A percentile compares a stretch with the other conserved stretches of the same genome.
Conservation (phyloP, 1,139 yeast genomes). For the Yamadazyma membranifaciens region DNA sequence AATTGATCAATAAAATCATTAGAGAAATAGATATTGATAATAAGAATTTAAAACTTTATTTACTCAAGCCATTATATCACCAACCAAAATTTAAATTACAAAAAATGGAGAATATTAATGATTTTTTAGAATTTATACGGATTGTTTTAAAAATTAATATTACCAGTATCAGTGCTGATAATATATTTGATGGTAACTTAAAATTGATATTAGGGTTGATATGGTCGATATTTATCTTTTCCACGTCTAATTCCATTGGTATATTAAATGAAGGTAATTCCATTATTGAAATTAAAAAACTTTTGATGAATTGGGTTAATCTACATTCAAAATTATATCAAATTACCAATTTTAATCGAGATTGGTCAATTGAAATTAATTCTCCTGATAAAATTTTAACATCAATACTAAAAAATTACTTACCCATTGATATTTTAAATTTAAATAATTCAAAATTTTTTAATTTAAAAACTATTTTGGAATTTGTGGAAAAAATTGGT, state of each 20-base stretch:
- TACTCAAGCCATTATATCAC: constrained; percentile 35
- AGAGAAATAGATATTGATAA: constrained; percentile 16
- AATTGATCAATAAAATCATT: constrained; percentile 33
- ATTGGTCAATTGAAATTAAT: constrained; percentile 37
- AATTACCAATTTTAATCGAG: constrained; percentile 33
- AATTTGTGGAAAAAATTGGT: constrained; percentile 39
- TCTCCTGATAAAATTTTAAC: constrained; percentile 29
- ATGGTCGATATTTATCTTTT: constrained; percentile 60
- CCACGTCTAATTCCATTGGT: constrained; percentile 34
- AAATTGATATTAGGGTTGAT: constrained; percentile 64
- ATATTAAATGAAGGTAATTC: constrained; percentile 36
- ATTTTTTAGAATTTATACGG: constrained; percentile 54
- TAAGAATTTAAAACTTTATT: constrained; percentile 20
- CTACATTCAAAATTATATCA: constrained; percentile 17
- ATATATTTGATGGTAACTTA: constrained; percentile 60
- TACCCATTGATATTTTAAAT: constrained; percentile 14
- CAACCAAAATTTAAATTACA: constrained; percentile 57
- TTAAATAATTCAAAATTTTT: constrained; percentile 41
- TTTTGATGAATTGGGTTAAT: constrained; percentile 37
- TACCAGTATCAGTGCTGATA: constrained; percentile 65
- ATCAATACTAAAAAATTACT: constrained; percentile 22
- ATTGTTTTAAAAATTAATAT: constrained; percentile 51
- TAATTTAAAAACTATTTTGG: constrained; percentile 22
- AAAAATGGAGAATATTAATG: constrained; percentile 60
- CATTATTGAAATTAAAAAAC: constrained; percentile 29